Percentiles rank a stretch among this genome's conserved stretches.
These are phyloP conservation scores for Spizellomyces punctatus DNA, from an alignment of 192 early-diverging fungal species.

Conservation along the genomic window DNA sequence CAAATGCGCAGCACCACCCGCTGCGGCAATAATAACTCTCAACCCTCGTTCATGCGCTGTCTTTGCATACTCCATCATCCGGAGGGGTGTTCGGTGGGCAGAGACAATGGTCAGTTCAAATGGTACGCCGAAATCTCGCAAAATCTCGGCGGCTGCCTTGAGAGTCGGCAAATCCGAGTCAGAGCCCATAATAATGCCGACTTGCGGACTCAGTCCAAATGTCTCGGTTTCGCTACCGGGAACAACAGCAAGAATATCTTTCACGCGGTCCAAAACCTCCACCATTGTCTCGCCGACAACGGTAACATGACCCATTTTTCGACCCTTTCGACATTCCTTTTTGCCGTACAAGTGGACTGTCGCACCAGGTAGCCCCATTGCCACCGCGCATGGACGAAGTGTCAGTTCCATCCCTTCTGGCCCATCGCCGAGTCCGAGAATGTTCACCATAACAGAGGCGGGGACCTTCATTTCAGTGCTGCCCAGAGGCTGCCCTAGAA, in stretches of 20 bases:
- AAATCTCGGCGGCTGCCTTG: constrained; percentile 85
- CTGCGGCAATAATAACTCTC: constrained; percentile 97
- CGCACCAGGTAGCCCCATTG: constrained; percentile 79
- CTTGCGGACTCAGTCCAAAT: constrained; percentile 48
- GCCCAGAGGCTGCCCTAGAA: constrained; percentile 89
- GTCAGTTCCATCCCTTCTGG: constrained; percentile 53
- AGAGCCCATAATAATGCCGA: constrained; percentile 99
- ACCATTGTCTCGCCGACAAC: constrained; percentile 85
- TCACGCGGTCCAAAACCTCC: constrained; percentile 68
- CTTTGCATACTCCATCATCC: constrained; percentile 92
- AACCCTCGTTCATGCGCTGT: constrained; percentile 86
- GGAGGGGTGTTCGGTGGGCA: constrained; percentile 92
- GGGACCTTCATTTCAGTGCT: constrained; percentile 86
- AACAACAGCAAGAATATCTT: constrained; percentile 55
- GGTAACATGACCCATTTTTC: constrained; percentile 99
- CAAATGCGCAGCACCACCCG: constrained; percentile 97
- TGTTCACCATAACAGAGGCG: constrained; percentile 92
- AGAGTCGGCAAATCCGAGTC: constrained; percentile 97
- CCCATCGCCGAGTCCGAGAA: constrained; percentile 74
- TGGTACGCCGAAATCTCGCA: constrained; percentile 87
- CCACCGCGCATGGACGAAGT: constrained; percentile 66
- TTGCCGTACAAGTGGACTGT: constrained; percentile 97
- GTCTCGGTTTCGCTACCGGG: constrained; percentile 18
- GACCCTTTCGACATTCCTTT: constrained; percentile 77
- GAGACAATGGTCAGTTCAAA: constrained; percentile 98